Percentiles rank a stretch among this genome's conserved stretches.
These are phyloP conservation scores for Cutaneotrichosporon mucoides DNA, from an alignment of 1,284 basidiomycete genomes.

Conservation along the genomic window DNA sequence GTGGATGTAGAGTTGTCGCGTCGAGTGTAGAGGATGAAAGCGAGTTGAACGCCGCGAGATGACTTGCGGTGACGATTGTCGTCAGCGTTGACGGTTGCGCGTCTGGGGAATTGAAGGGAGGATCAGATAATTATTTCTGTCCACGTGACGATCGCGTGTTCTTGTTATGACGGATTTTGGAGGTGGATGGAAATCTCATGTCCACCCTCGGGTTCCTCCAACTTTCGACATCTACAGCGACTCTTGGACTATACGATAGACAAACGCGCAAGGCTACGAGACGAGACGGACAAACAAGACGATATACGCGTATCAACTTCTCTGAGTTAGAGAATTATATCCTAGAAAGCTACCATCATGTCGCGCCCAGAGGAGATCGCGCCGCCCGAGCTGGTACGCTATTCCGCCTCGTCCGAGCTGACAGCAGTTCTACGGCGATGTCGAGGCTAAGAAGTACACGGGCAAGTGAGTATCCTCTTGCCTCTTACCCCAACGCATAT, in stretches of 20 bases:
- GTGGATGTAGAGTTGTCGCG: neutral
- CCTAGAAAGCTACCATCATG: slow-evolving; percentile 55
- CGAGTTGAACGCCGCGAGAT: neutral
- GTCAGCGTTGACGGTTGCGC: slow-evolving; percentile 10
- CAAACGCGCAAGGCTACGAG: too few species aligned
- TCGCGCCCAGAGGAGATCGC: slow-evolving; percentile 92
- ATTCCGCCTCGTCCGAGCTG: neutral
- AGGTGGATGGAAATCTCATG: too few species aligned
- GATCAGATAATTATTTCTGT: too few species aligned
- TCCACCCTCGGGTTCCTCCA: too few species aligned
- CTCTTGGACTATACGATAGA: too few species aligned
- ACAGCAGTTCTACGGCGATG: slow-evolving; percentile 79
- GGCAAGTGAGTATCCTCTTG: slow-evolving; percentile 63
- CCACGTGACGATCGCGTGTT: neutral
- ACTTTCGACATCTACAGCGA: too few species aligned
- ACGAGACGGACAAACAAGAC: too few species aligned
- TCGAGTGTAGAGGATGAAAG: neutral
- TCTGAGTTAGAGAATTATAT: too few species aligned
- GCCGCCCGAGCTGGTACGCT: slow-evolving; percentile 78
- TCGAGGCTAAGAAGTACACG: slow-evolving; percentile 94
- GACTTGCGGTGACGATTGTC: slow-evolving; percentile 1
- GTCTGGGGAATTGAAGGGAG: neutral
- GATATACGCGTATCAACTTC: too few species aligned
- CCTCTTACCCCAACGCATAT: too few species aligned
- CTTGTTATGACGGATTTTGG: slow-evolving; percentile 49